Base-by-base conservation (phyloP, 108 stramenopile species). In the Chaetoceros tenuissimus region DNA sequence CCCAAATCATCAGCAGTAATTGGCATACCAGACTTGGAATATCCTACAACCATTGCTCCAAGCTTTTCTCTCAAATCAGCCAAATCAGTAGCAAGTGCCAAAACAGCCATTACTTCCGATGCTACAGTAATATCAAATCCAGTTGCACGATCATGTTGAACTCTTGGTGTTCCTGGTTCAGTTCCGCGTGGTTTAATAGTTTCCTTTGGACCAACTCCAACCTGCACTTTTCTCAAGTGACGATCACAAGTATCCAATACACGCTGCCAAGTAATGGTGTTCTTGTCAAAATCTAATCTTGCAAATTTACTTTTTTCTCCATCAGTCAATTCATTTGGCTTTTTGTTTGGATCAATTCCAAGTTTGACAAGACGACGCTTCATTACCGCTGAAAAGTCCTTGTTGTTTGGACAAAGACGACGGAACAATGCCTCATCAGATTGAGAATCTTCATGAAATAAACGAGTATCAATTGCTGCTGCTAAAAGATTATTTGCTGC, bases 81-180 rank as follows among this genome's bases (percentile, higher is more conserved):
- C 62, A 98, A 64, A 71, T 84, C 72, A 23, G 82, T 87, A 20
- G 97, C 82, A 53, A 99, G 63, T 13, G 97, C 96, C 56, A 99
- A 72, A 16, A 97, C 95, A 22, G 97, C 96, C 98, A 98, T 99
- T 59, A 97, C 88, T 75, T 98, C 98, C 28, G 86, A 89, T 1
- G 97, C 98, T 21, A 98, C 98, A 49, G 97, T 92, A 65, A 99
- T 99, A 64, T 98, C 98, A 67, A 99, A 99, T 51, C 97, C 97
- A 24, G 95, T 86, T n/a, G 63, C 52, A 23, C 97, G 83, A 28
- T 46, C 58, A 51, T 83, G 92, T 50, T 88, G 88, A 20, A 68
- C 57, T 7, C 84, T 74, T 8, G 75, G 63, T 18, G 51, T 55
- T 3, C 46, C 46, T 3, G 43, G 46, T 50, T 74, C 58, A 31